A percentile compares a stretch with the other conserved stretches of the same genome.
Conservation (phyloP, 1,139 yeast genomes). For the Pichia sp. region DNA sequence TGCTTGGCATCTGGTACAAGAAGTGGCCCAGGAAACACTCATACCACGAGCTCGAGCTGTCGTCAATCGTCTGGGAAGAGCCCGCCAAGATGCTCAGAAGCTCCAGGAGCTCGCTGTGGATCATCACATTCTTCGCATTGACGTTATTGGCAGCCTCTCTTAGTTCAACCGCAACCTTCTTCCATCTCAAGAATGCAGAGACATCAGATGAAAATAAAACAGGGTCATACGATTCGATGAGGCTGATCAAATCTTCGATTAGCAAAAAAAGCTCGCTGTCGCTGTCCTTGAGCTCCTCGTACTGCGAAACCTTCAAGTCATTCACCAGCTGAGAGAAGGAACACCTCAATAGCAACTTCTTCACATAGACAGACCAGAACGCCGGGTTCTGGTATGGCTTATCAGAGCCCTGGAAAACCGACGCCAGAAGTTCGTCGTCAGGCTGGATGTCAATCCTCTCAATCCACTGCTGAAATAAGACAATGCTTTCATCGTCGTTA, state of each 20-base stretch:
- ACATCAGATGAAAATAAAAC: slow-evolving; percentile 38
- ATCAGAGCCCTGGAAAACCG: slow-evolving; percentile 31
- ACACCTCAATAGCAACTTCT: slow-evolving; percentile 60
- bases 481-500: slow-evolving; percentile 42
- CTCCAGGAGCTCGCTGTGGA: slow-evolving; percentile 43
- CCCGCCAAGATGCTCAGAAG: slow-evolving; percentile 50
- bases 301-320: slow-evolving; percentile 42
- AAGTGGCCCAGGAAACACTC: slow-evolving; percentile 62
- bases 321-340: slow-evolving; percentile 51
- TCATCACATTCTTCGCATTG: slow-evolving; percentile 27
- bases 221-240: slow-evolving; percentile 41
- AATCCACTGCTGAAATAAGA: slow-evolving; percentile 53
- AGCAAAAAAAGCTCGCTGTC: slow-evolving; percentile 36
- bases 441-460: slow-evolving; percentile 65
- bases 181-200: slow-evolving; percentile 48
- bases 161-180: slow-evolving; percentile 45
- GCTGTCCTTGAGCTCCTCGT: slow-evolving; percentile 34
- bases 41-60: slow-evolving; percentile 61
- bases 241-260: slow-evolving; percentile 44
- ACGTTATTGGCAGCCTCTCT: slow-evolving; percentile 38
- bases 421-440: slow-evolving; percentile 43
- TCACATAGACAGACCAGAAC: slow-evolving; percentile 61
- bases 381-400: slow-evolving; percentile 43
- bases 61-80: slow-evolving; percentile 46
- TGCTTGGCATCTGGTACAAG: slow-evolving; percentile 57